These are phyloP conservation scores for Mycosphaerella sp. DNA, from an alignment of 2,329 filamentous ascomycete species.

Conservation along the genomic window DNA sequence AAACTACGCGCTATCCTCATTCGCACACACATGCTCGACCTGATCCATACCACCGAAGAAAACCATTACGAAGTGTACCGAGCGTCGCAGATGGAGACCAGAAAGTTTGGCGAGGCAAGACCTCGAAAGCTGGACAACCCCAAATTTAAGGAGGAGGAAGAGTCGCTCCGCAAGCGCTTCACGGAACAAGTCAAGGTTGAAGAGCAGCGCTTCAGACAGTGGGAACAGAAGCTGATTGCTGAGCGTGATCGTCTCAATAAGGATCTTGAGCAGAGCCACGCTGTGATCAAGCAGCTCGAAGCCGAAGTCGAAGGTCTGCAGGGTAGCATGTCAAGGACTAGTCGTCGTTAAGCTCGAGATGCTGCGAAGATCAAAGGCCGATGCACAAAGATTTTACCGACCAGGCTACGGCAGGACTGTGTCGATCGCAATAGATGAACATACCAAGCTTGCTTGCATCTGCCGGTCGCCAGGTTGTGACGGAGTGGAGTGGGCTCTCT, in stretches of 20 bases:
- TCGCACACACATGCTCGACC: conserved; percentile 92
- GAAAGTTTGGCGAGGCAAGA: conserved; percentile 97
- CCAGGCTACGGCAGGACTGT: conserved; percentile 18
- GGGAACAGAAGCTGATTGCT: conserved; percentile 99
- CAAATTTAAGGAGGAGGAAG: conserved; percentile 99
- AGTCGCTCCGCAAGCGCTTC: conserved; percentile 96
- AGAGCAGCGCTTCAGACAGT: conserved; percentile 97
- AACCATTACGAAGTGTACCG: conserved; percentile 99
- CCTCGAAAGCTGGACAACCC: conserved; percentile 98
- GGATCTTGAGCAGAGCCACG: conserved; percentile 96
- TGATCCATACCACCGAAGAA: conserved; percentile 99
- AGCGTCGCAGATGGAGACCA: conserved; percentile 98
- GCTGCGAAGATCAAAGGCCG: conserved; percentile 1
- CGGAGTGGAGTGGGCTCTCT: conserved; percentile 10
- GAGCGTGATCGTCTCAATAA: conserved; percentile 99
- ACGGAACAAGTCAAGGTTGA: conserved; percentile 99
- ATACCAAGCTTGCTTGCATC: conserved; percentile 9
- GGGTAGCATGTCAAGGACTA: conserved; percentile 35
- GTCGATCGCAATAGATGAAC: conserved; percentile 14
- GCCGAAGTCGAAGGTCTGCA: conserved; percentile 90
- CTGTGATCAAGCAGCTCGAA: conserved; percentile 82
- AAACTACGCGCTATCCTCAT: conserved; percentile 98
- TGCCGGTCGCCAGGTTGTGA: conserved; percentile 10
- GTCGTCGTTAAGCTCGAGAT: conserved; percentile 25
- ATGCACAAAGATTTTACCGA: conserved; percentile 8